Base-by-base conservation (phyloP, 78 protist genomes). In the Goniomonas avonlea region DNA sequence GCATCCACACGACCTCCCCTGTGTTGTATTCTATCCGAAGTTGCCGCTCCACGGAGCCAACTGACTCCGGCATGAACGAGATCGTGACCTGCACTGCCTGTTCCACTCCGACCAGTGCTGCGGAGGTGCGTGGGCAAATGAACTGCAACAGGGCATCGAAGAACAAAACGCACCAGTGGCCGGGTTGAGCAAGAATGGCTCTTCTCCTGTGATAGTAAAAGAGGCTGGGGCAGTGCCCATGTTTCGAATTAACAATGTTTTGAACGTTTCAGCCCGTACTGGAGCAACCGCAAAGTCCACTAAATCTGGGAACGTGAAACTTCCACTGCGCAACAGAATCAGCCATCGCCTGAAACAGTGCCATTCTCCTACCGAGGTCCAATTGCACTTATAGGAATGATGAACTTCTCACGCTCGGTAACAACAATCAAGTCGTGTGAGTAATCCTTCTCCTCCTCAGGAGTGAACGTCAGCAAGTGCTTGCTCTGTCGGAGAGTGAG, bases 401-500 rank as follows among this genome's bases (percentile, higher is more conserved):
- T n/a, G 65, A 89, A 89, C 73, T 59, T 66, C 50, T 89, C 93
- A 17, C 85, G 65, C 58, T 89, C 93, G 17, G 88, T 82, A 59
- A 61, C 5, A 55, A 20, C 43, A 35, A 65, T 21, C 21, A 85
- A 79, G 27, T 85, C 88, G 69, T 66, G 27, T 7, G 48, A 56
- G 79, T 85, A 83, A 82, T 89, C 89, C 0, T 1, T 17, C 23
- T 13, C 18, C 13, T n/a, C 59, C 55, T 66, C 74, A 4, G 74
- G 74, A 15, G 47, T 37, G 74, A 66, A 66, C 38, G 23, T 41
- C 32, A 66, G 1, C 5, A n/a, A 13, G 55, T 40, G 40, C 1
- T 37, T n/a, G n/a, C n/a, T n/a, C n/a, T n/a, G n/a, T n/a, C n/a
- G n/a, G n/a, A n/a, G n/a, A n/a, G n/a, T n/a, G n/a, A n/a, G n/a